These are phyloP conservation scores for Xerocomus brunneocitrinus DNA, from an alignment of 768 basidiomycete species.

Conservation along the genomic window DNA sequence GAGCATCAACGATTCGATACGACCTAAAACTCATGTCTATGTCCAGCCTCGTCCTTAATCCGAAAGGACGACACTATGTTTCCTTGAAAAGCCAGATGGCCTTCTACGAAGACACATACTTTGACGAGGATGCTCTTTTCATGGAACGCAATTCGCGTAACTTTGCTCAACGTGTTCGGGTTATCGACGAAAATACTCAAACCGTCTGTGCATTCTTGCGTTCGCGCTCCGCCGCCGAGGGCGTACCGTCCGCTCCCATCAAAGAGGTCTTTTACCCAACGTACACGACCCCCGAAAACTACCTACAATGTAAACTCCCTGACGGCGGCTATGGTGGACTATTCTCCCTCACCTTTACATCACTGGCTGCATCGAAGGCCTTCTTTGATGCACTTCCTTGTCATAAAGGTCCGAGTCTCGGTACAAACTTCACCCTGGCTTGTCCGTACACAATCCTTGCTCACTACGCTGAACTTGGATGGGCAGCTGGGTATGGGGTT, in stretches of 20 bases:
- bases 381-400: conserved; percentile 84
- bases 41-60: conserved; percentile 81
- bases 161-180: conserved; percentile 67
- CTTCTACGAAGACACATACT: conserved; percentile 82
- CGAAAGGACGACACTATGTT: conserved; percentile 63
- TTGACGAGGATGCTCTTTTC: conserved; percentile 87
- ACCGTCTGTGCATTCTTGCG: conserved; percentile 76
- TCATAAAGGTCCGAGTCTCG: conserved; percentile 86
- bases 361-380: conserved; percentile 57
- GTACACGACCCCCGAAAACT: conserved; percentile 67
- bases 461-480: conserved; percentile 85
- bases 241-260: conserved; percentile 43
- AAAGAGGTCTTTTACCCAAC: conserved; percentile 91
- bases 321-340: conserved; percentile 73
- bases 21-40: neutral
- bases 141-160: conserved; percentile 98
- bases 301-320: conserved; percentile 60
- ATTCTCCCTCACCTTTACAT: conserved; percentile 83
- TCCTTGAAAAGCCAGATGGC: conserved; percentile 58
- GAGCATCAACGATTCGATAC: neutral
- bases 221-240: conserved; percentile 47
- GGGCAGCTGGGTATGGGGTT: conserved; percentile 87
- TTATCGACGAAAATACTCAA: conserved; percentile 81
- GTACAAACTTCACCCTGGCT: conserved; percentile 94
- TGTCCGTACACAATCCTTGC: conserved; percentile 92